Evolutionary conservation across 257 asterid genomes (phyloP), one percentile per base, ranked within the genome.

Genomic region (Knoxia roxburghii): DNA sequence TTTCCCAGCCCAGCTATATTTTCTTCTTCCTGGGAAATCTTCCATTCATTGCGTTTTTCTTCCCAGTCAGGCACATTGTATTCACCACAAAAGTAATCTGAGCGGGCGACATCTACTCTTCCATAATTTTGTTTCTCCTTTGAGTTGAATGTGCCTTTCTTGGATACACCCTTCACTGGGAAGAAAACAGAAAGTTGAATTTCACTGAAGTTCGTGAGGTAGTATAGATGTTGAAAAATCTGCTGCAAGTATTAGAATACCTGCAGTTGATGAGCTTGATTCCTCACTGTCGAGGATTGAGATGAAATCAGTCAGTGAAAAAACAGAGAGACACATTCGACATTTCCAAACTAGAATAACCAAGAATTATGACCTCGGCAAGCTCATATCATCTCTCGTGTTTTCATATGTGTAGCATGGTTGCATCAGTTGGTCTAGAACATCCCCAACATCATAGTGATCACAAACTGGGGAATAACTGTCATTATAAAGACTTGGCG

Each of bases 181-280:
- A 58, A 66, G 51, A 65, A n/a, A 61, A 65, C 18, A 13, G 37
- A 66, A 66, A 26, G 23, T 27, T n/a, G n/a, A 53, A 13, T 3
- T 12, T 26, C 29, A 27, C 51, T 43, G 21, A 15, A 29, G 27
- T 37, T 56, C 48, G 63, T 13, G 17, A 20, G n/a, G 33, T 48
- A n/a, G 14, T 37, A 40, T 53, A 61, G 63, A 75, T 55, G 76
- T 58, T 70, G 51, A 68, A 67, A 37, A 57, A 57, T 52, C 21
- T 49, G 66, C 68, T 62, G 50, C 58, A 75, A 66, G 17, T 43
- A 52, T 52, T 29, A 24, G 58, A 33, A 37, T 54, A 89, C 96
- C 96, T 83, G 95, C 87, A 58, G 85, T 72, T 35, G 89, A 78
- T 59, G 90, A 77, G 81, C 86, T 80, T 63, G 96, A 86, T 74